These are phyloP conservation scores for Metarhizium anisopliae DNA, from an alignment of 2,329 filamentous ascomycete species.

Conservation along the genomic window DNA sequence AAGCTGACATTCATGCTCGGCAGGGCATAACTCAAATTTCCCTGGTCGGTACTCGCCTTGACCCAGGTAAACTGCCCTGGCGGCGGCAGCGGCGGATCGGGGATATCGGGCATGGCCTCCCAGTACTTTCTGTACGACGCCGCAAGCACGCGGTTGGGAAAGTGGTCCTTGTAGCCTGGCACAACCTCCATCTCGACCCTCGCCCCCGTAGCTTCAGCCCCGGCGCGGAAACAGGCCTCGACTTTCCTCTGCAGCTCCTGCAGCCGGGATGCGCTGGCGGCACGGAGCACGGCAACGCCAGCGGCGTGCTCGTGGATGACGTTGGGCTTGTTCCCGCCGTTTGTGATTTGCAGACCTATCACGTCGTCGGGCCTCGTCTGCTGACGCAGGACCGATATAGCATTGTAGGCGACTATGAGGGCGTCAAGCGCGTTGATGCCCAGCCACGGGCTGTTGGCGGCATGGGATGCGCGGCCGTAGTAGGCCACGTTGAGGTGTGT, in stretches of 20 bases:
- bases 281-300: constrained; percentile 35
- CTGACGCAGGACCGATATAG: constrained; percentile 42
- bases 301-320: constrained; percentile 43
- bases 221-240: constrained; percentile 27
- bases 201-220: constrained; percentile 34
- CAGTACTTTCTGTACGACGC: constrained; percentile 34
- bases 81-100: constrained; percentile 23
- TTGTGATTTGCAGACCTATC: constrained; percentile 40
- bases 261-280: constrained; percentile 31
- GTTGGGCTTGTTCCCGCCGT: constrained; percentile 43
- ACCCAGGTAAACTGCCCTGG: constrained; percentile 17
- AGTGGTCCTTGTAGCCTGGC: constrained; percentile 42
- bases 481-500: constrained; percentile 40
- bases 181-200: constrained; percentile 28
- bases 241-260: constrained; percentile 31
- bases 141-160: constrained; percentile 42
- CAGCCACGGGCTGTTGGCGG: constrained; percentile 45
- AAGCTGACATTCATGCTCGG: constrained; percentile 46
- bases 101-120: constrained; percentile 21
- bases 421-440: constrained; percentile 51
- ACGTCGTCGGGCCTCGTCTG: constrained; percentile 43
- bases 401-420: constrained; percentile 36
- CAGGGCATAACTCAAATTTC: constrained; percentile 48
- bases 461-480: constrained; percentile 45
- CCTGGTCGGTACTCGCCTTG: constrained; percentile 48